Conservation (phyloP, 2,329 filamentous ascomycete species). For the Scolecobasidium constrictum region DNA sequence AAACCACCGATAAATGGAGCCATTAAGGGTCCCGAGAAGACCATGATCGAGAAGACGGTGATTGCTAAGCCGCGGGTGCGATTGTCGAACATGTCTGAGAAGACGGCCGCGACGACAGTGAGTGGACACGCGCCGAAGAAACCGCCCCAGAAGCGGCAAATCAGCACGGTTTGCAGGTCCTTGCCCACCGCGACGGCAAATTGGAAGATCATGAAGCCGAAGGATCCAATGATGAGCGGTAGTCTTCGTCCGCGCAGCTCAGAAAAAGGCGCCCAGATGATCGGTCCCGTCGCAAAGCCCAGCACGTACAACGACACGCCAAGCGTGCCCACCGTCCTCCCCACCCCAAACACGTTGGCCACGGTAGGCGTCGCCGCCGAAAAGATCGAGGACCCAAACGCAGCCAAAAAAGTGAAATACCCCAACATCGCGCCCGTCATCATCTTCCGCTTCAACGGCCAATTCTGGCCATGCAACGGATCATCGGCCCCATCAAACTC, state of each 20-base stretch:
- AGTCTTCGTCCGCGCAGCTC: slow-evolving; percentile 39
- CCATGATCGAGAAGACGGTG: slow-evolving; percentile 40
- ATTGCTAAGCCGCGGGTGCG: slow-evolving; percentile 29
- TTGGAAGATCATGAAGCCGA: slow-evolving; percentile 41
- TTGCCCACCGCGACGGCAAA: slow-evolving; percentile 38
- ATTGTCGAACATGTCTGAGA: slow-evolving; percentile 46
- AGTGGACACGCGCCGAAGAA: slow-evolving; percentile 44
- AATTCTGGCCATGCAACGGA: slow-evolving; percentile 79
- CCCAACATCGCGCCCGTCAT: slow-evolving; percentile 57
- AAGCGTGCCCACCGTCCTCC: slow-evolving; percentile 22
- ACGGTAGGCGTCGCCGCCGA: slow-evolving; percentile 25
- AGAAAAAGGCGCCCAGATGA: slow-evolving; percentile 32
- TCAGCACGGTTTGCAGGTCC: slow-evolving; percentile 41
- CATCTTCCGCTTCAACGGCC: slow-evolving; percentile 69
- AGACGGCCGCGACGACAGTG: slow-evolving; percentile 43
- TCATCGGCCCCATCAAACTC: slow-evolving; percentile 76
- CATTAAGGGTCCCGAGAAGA: slow-evolving; percentile 41
- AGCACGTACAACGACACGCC: slow-evolving; percentile 28
- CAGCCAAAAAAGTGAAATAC: slow-evolving; percentile 59
- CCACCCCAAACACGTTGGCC: slow-evolving; percentile 11
- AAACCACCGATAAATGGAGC: slow-evolving; percentile 47
- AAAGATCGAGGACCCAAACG: slow-evolving; percentile 48
- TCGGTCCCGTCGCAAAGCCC: slow-evolving; percentile 26
- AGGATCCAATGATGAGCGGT: slow-evolving; percentile 37
- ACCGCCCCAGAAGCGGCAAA: slow-evolving; percentile 42